Evolutionary conservation across 2,329 filamentous ascomycete genomes (phyloP), one percentile per base, ranked within the genome.

Genomic region (Claviceps pazoutovae): DNA sequence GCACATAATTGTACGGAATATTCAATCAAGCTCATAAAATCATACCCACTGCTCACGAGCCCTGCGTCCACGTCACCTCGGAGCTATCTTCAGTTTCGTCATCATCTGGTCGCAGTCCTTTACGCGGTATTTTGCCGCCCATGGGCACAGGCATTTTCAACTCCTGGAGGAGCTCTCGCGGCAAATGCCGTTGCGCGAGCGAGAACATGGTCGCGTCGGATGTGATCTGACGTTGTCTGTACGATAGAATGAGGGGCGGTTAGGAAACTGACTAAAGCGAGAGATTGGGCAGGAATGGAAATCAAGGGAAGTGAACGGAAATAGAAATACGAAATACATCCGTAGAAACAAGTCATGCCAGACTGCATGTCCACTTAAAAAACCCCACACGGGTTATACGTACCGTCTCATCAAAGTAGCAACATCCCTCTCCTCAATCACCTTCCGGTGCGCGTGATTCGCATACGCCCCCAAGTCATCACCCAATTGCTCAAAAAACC

Each of bases 401-500:
- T 75, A 91, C 88, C 88, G 83, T 66, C 78, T 82, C 84, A 95
- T 88, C 58, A 95, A 70, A 54, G 86, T 82, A 51, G 88, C 72
- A 60, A 94, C 81, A 64, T 95, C 89, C 58, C 78, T 84, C 65
- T 93, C 87, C 60, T 95, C 86, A 58, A 96, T 88, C 2, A 82
- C 88, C 66, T 86, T 93, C 36, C 89, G 79, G 36, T 85, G 84
- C 5, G 85, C 88, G 65, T 96, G 89, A 55, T 80, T 75, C 17
- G 89, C 85, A 65, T 90, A 95, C 2, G 82, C 83, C 13, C 79
- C 79, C 51, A 95, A 69, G 62, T 95, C 88, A 54, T 89, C 85
- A 47, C 86, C 82, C 2, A 86, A 72, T 66, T 95, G 89, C 68
- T 94, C 88, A 64, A 95, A 95, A 66, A 89, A 95, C 84, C 88